Percentiles rank a stretch among this genome's conserved stretches.
Conservation (phyloP, 1,284 basidiomycete species). For the Microbotryomycetes sp. region DNA sequence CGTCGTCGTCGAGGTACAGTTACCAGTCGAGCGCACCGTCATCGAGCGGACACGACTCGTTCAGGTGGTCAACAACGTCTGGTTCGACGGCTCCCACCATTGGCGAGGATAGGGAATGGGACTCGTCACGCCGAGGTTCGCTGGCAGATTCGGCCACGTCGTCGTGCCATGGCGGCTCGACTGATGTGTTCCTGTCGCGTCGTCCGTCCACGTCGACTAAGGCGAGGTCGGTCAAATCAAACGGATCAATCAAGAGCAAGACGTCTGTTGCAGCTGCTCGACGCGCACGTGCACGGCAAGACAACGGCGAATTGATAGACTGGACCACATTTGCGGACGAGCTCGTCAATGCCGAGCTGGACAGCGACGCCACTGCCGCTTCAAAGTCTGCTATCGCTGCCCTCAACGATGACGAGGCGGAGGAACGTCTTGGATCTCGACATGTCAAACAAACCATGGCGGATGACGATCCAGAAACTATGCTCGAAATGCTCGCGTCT, state of each 20-base stretch:
- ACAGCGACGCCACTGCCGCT: background rate
- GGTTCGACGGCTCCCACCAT: conserved; percentile 16
- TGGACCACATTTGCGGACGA: conserved; percentile 22
- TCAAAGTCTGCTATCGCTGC: conserved; percentile 1
- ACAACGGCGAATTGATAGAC: conserved; percentile 9
- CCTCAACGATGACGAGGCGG: background rate
- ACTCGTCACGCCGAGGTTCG: conserved; percentile 6
- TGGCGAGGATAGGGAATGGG: background rate
- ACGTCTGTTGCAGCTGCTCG: background rate
- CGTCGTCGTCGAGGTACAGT: conserved; percentile 6
- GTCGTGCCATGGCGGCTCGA: background rate
- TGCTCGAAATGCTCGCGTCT: background rate
- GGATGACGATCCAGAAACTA: background rate
- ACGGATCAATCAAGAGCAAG: background rate
- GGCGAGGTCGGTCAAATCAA: background rate
- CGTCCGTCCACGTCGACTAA: background rate
- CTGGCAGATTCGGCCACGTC: background rate
- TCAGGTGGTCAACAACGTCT: conserved; percentile 18
- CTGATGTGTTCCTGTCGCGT: background rate
- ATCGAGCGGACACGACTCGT: background rate
- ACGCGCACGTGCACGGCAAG: background rate
- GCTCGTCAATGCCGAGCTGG: background rate
- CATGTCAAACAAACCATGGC: background rate
- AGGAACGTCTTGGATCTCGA: background rate
- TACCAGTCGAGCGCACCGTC: conserved; percentile 3